Conservation (phyloP, 495 filamentous ascomycete genomes). For the Amorphotheca resinae region DNA sequence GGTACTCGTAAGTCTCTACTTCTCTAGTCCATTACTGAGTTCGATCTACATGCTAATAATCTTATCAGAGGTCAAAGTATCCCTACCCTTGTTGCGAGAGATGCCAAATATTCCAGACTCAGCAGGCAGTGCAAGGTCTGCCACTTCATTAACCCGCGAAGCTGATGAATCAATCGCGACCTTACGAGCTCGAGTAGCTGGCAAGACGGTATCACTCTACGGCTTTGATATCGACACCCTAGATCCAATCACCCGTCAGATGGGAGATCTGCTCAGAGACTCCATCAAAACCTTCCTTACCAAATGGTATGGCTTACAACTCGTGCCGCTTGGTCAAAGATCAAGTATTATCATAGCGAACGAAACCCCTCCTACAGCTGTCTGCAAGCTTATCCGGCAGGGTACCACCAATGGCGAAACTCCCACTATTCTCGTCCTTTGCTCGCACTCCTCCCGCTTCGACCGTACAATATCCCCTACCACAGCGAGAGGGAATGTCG, state of each 20-base stretch:
- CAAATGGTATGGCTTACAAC: slow-evolving; percentile 17
- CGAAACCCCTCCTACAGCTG: slow-evolving; percentile 5
- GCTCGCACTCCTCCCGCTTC: slow-evolving; percentile 15
- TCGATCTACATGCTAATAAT: not conserved
- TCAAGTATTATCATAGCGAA: slow-evolving; percentile 14
- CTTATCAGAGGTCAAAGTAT: slow-evolving; percentile 12
- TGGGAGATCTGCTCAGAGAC: slow-evolving; percentile 9
- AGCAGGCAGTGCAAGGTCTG: slow-evolving; percentile 2
- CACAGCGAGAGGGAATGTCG: slow-evolving; percentile 5
- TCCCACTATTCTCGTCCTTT: slow-evolving; percentile 15
- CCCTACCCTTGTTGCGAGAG: slow-evolving; percentile 14
- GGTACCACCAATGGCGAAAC: not conserved
- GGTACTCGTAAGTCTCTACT: slow-evolving; percentile 14
- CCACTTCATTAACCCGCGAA: slow-evolving; percentile 6
- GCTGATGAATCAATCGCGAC: slow-evolving; percentile 11
- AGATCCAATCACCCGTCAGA: slow-evolving; percentile 9
- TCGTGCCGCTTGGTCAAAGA: slow-evolving; percentile 11
- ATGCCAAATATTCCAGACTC: slow-evolving; percentile 13
- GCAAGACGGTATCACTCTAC: slow-evolving; percentile 13
- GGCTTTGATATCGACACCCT: slow-evolving; percentile 13
- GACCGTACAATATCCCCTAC: not conserved
- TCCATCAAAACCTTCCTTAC: slow-evolving; percentile 15
- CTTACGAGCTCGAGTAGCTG: slow-evolving; percentile 7
- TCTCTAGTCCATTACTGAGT: not conserved
- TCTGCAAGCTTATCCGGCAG: slow-evolving; percentile 1